These are phyloP conservation scores for Lactarius akahatsu DNA, from an alignment of 768 basidiomycete species.

Conservation along the genomic window DNA sequence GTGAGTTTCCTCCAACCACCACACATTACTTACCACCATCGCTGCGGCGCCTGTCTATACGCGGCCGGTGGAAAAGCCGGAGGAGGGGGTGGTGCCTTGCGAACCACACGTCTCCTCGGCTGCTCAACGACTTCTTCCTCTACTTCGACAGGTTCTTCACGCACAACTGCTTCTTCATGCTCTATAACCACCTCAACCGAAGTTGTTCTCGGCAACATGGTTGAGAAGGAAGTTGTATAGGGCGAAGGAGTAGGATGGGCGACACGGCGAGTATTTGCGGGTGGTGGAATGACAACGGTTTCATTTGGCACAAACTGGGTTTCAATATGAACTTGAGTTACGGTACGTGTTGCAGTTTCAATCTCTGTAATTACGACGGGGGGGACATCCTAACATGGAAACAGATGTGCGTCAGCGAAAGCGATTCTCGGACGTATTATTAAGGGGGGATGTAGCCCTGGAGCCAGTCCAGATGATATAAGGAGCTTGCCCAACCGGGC, in stretches of 20 bases:
- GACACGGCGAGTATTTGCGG: conserved; percentile 75
- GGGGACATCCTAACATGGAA: conserved; percentile 42
- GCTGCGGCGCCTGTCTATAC: conserved; percentile 30
- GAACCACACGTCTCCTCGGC: conserved; percentile 40
- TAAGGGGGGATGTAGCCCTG: conserved; percentile 31
- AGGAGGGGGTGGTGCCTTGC: conserved; percentile 49
- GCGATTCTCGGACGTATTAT: conserved; percentile 20
- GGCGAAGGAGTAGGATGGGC: conserved; percentile 70
- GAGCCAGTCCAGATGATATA: conserved; percentile 21
- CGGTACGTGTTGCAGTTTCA: conserved; percentile 51
- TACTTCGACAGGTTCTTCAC: conserved; percentile 36
- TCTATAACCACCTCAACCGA: conserved; percentile 61
- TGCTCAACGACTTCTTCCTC: conserved; percentile 49
- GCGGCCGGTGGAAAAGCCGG: conserved; percentile 42
- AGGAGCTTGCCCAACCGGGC: conserved; percentile 1
- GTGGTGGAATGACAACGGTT: conserved; percentile 68
- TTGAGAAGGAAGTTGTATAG: conserved; percentile 52
- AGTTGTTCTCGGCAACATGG: conserved; percentile 70
- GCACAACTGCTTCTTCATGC: conserved; percentile 45
- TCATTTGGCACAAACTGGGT: conserved; percentile 35
- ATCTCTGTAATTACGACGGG: conserved; percentile 52
- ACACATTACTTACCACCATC: conserved; percentile 27
- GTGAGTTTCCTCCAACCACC: conserved; percentile 10
- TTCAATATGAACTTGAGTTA: conserved; percentile 44
- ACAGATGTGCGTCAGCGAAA: conserved; percentile 29